These are phyloP conservation scores for Rhodotorula diobovata DNA, from an alignment of 768 basidiomycete species.

Conservation along the genomic window DNA sequence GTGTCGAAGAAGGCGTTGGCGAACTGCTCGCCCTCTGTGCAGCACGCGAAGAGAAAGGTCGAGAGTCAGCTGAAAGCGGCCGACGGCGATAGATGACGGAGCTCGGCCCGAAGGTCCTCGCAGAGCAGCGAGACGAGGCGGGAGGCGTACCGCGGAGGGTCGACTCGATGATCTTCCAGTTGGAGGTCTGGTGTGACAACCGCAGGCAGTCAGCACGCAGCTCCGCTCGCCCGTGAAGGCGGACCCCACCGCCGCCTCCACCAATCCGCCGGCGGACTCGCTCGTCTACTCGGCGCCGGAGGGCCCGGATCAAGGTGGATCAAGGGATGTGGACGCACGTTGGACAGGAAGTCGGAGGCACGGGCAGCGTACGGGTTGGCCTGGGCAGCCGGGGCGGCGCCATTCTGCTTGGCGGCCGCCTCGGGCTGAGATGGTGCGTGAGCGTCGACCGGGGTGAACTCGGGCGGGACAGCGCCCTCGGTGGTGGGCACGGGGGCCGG, in stretches of 20 bases:
- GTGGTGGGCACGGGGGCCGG: constrained; percentile 30
- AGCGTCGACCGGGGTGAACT: constrained; percentile 33
- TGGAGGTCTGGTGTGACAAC: constrained; percentile 52
- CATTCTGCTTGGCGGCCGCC: neutral
- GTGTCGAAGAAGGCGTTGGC: constrained; percentile 99
- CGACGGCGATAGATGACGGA: too few species aligned
- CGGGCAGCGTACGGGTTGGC: constrained; percentile 34
- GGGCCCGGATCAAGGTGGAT: neutral
- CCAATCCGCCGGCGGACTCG: too few species aligned
- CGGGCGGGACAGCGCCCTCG: constrained; percentile 26
- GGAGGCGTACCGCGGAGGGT: constrained; percentile 71
- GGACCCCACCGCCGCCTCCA: neutral
- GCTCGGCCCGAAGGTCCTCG: neutral
- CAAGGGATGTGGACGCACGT: constrained; percentile 18
- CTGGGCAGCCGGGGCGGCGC: neutral
- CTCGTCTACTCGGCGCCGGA: too few species aligned
- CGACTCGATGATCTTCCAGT: constrained; percentile 95
- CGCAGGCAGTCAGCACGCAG: neutral
- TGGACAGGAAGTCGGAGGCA: constrained; percentile 41
- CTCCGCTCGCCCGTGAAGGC: neutral
- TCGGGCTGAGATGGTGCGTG: constrained; percentile 28
- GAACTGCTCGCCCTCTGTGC: constrained; percentile 60
- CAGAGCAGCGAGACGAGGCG: neutral
- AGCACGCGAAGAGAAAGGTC: neutral
- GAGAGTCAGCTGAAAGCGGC: neutral